A percentile compares a stretch with the other conserved stretches of the same genome.
phyloP scores from a whole-genome alignment of 2,329 filamentous ascomycete genomes.

The Scleromitrula shiraiana region DNA sequence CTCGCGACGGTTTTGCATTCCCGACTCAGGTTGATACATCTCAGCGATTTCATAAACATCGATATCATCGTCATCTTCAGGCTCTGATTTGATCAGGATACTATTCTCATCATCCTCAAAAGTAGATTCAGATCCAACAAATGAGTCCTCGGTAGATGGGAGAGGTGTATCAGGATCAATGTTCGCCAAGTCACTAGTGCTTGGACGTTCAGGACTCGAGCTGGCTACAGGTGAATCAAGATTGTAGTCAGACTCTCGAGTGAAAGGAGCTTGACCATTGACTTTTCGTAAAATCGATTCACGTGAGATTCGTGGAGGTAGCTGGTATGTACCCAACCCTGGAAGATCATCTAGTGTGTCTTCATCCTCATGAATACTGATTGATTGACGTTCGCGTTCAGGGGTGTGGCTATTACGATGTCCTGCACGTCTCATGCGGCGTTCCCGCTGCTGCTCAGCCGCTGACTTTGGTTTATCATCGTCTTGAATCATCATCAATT shows the following conservation, averaged over 20 bases:
- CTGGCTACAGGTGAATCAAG: slow-evolving; percentile 54
- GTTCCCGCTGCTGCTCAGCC: slow-evolving; percentile 59
- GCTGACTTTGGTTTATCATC: slow-evolving; percentile 48
- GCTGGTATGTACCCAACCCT: slow-evolving; percentile 51
- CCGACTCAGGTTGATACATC: slow-evolving; percentile 49
- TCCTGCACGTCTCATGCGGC: slow-evolving; percentile 57
- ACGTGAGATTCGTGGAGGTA: slow-evolving; percentile 75
- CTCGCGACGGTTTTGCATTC: slow-evolving; percentile 22
- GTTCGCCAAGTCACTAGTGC: slow-evolving; percentile 32
- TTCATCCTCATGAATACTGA: slow-evolving; percentile 44
- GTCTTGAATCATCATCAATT: slow-evolving; percentile 80
- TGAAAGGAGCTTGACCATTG: slow-evolving; percentile 50
- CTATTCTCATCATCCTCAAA: slow-evolving; percentile 24
- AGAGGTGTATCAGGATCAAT: slow-evolving; percentile 87
- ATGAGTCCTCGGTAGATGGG: slow-evolving; percentile 70
- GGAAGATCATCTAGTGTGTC: slow-evolving; percentile 54
- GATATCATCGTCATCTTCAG: slow-evolving; percentile 43
- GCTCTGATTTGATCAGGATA: slow-evolving; percentile 59
- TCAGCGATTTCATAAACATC: slow-evolving; percentile 63
- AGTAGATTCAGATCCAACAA: slow-evolving; percentile 44
- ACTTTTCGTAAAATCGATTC: slow-evolving; percentile 90
- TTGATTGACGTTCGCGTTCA: slow-evolving; percentile 23
- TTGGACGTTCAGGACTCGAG: slow-evolving; percentile 48
- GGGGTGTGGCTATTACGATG: slow-evolving; percentile 35
- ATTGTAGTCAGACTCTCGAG: slow-evolving; percentile 53